A percentile compares a stretch with the other conserved stretches of the same genome.
Conservation (phyloP, 2,329 filamentous ascomycete genomes). For the Fusarium beomiforme region DNA sequence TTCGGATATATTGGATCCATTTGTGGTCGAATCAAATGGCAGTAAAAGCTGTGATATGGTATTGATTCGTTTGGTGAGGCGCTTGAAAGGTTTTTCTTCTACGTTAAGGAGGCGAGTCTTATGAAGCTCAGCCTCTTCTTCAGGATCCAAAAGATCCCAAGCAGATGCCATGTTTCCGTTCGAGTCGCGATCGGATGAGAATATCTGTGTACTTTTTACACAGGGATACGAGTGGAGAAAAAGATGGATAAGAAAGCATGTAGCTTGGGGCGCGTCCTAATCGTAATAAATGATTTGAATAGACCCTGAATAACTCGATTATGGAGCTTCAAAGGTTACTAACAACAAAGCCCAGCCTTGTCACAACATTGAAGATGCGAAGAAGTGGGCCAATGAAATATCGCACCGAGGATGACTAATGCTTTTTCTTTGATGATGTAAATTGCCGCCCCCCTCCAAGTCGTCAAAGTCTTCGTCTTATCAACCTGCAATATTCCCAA, state of each 20-base stretch:
- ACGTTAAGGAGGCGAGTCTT: slow-evolving; percentile 87
- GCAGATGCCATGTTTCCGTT: slow-evolving; percentile 48
- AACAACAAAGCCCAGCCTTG: slow-evolving; percentile 37
- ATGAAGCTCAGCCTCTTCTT: slow-evolving; percentile 85
- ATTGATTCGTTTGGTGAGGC: slow-evolving; percentile 83
- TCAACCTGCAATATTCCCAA: neutral
- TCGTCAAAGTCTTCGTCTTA: neutral
- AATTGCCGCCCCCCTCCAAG: slow-evolving; percentile 11
- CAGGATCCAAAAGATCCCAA: slow-evolving; percentile 77
- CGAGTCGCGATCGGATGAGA: slow-evolving; percentile 1
- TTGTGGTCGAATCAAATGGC: slow-evolving; percentile 45
- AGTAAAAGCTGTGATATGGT: slow-evolving; percentile 69
- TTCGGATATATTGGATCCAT: slow-evolving; percentile 56
- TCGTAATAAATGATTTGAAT: neutral
- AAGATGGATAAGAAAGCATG: neutral
- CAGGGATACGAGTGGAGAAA: neutral
- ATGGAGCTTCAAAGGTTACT: neutral
- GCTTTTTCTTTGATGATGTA: slow-evolving; percentile 30
- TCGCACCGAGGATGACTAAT: slow-evolving; percentile 36
- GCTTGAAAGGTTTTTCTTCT: slow-evolving; percentile 92
- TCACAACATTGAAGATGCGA: slow-evolving; percentile 9
- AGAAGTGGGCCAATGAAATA: slow-evolving; percentile 30
- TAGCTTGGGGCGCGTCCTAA: neutral
- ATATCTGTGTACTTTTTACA: neutral
- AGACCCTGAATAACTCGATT: neutral